Base-by-base conservation (phyloP, 176 grass and related monocot genomes). In the Puccinellia tenuiflora region DNA sequence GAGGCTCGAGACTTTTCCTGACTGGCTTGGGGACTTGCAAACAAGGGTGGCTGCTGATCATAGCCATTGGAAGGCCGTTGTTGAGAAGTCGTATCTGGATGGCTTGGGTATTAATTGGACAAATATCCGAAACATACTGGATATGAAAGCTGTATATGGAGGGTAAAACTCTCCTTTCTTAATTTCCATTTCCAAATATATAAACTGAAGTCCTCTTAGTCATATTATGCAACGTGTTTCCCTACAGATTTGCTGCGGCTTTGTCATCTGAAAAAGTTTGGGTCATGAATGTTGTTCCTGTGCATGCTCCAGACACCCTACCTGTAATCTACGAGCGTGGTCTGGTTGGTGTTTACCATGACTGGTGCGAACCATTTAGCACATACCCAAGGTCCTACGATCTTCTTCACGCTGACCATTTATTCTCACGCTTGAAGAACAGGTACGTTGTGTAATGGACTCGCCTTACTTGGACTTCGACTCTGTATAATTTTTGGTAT, bases 281-380 rank as follows among this genome's bases (percentile, higher is more conserved):
- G 96, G 92, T 95, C 59, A 95, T 98, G 96, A 98, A 95, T 86
- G 91, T 95, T 40, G 92, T 98, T 73, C 92, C 89, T 61, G 91
- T 85, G 17, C 91, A 93, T 85, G 89, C 92, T 80, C 80, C 89
- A 75, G 90, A 98, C 83, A 93, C 92, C 68, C 78, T 98, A 70
- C 92, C 92, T 3, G 90, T 98, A 29, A 98, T 98, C 82, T 98
- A 62, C 53, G 96, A 95, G 85, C 86, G 91, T 3, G 96, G 96
- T 22, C 83, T 98, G 65, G 34, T 98, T 30, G 96, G 96, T 86
- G 89, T 90, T 13, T 93, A 95, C 43, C 96, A 98, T 48, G 93
- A 98, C 73, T 98, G 96, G 96, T 98, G 96, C 74, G 92, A 98
- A 86, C 96, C 96, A 64, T 95, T 98, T 48, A 92, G 81, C 85